These are phyloP conservation scores for Ammopiptanthus mongolicus DNA, from an alignment of 306 rosid species.

Conservation along the genomic window DNA sequence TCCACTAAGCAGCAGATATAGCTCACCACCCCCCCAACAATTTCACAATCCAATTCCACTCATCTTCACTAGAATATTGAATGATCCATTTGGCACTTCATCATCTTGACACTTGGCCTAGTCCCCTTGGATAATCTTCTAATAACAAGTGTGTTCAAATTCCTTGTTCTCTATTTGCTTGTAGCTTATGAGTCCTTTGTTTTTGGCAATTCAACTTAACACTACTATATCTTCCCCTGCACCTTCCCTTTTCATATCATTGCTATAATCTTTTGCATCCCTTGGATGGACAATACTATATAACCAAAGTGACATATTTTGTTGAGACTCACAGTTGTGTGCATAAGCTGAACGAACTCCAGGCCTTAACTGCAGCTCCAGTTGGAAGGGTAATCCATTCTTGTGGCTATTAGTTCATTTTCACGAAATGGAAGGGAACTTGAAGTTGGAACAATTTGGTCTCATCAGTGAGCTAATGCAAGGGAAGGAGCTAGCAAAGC, in stretches of 20 bases:
- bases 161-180: background rate
- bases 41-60: background rate
- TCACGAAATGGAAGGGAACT: slow-evolving; percentile 31
- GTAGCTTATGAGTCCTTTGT: background rate
- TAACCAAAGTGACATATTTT: background rate
- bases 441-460: slow-evolving; percentile 35
- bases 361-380: background rate
- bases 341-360: background rate
- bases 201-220: background rate
- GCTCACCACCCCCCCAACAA: background rate
- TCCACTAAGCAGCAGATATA: background rate
- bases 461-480: slow-evolving; percentile 48
- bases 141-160: background rate
- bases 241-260: background rate
- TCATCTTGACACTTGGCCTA: slow-evolving; percentile 8
- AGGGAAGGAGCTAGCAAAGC: slow-evolving; percentile 58
- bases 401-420: background rate
- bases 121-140: background rate
- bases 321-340: too few species aligned
- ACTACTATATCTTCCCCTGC: background rate
- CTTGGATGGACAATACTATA: background rate
- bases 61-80: background rate
- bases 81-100: slow-evolving; percentile 11
- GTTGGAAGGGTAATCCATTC: background rate
- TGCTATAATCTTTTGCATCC: background rate